Base-by-base conservation (phyloP, 2,329 filamentous ascomycete species). In the Neofusicoccum umdonicola region DNA sequence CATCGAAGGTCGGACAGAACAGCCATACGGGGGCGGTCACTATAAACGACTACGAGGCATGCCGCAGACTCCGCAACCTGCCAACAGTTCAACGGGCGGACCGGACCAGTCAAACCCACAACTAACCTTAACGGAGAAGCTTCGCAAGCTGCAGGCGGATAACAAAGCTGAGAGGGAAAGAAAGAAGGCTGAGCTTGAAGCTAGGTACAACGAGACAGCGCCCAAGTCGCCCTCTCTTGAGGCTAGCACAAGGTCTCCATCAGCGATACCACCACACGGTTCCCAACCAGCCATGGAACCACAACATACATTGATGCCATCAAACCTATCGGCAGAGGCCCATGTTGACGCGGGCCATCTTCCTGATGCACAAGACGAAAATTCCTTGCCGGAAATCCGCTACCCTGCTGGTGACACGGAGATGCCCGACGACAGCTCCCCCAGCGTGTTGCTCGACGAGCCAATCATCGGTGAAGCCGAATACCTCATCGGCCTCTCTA, bases 401-500 rank as follows among this genome's bases (percentile, higher is more conserved):
- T 42, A 35, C 13, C n/a, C 34, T 15, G 42, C 22, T 15, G 13
- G 39, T n/a, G 54, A 60, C 27, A 47, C n/a, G 11, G 56, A 60
- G 7, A 60, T 60, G 56, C 27, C 35, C 22, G 56, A 47, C 27
- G 27, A 37, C 8, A 47, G 41, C 56, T 15, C 56, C 13, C 42
- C 42, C 11, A 22, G 41, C 17, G 12, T 60, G n/a, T 37, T 60
- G 7, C 56, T 60, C 2, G 56, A 60, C 4, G 56, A 60, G 1
- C 56, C 56, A 13, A 17, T 60, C 31, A 6, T 60, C 6, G 56
- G 56, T 3, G 37, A 61, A n/a, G 35, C 35, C 17, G 63, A 65
- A n/a, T 65, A 60, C 56, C 37, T 65, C 7, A 45, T 65, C 2
- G 63, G 63, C 9, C 52, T 65, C 9, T 61, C 63, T 4, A 60